phyloP scores from a whole-genome alignment of 2,329 filamentous ascomycete genomes.

The Beauveria australis region DNA sequence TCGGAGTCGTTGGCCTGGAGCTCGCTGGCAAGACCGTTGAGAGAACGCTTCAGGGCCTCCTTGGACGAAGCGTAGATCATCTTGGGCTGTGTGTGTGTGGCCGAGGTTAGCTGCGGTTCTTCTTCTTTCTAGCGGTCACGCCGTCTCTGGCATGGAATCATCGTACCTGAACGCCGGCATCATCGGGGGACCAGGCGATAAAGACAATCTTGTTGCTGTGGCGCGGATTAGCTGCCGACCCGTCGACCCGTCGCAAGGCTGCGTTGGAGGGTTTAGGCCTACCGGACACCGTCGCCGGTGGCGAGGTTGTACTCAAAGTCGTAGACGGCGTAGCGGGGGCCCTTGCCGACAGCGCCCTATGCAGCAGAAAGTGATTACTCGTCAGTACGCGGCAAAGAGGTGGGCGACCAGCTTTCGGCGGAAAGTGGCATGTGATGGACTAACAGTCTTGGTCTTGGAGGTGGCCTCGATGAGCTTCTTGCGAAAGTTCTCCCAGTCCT shows the following conservation, averaged over 20 bases:
- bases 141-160: neutral
- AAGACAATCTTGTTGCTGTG: conserved; percentile 69
- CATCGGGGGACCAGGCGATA: conserved; percentile 74
- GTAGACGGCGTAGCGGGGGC: conserved; percentile 76
- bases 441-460: conserved; percentile 61
- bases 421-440: conserved; percentile 18
- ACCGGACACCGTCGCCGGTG: conserved; percentile 65
- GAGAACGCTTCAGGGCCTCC: conserved; percentile 71
- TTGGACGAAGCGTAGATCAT: conserved; percentile 90
- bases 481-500: conserved; percentile 66
- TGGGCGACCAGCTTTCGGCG: neutral
- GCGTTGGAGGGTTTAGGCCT: conserved; percentile 19
- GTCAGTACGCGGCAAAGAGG: neutral
- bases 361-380: neutral
- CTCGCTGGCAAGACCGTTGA: conserved; percentile 67
- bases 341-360: conserved; percentile 52
- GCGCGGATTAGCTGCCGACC: conserved; percentile 14
- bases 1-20: conserved; percentile 78
- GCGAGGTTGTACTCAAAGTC: conserved; percentile 72
- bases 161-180: conserved; percentile 67
- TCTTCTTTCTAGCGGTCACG: too few relatives aligned
- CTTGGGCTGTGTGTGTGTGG: conserved; percentile 52
- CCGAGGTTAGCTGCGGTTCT: conserved; percentile 2
- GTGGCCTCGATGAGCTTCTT: conserved; percentile 67
- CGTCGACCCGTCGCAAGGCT: conserved; percentile 14